Evolutionary conservation across 768 basidiomycete species (phyloP).

Genomic region (Lactarius sp.): DNA sequence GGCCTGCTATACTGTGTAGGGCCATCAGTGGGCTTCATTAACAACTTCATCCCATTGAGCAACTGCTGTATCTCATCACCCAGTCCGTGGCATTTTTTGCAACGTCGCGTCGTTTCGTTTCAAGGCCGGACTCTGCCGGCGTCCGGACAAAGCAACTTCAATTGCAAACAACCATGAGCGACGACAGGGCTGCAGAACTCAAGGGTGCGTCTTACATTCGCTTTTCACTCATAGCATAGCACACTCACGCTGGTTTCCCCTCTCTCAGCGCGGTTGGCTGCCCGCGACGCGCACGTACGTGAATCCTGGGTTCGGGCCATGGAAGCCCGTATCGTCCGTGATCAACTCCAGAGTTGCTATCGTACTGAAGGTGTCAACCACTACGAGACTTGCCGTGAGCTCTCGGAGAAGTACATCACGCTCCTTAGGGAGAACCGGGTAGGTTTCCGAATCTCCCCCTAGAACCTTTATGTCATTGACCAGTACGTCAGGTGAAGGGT

Average conservation of each 20-base stretch:
- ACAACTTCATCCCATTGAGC: neutral
- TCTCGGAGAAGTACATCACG: constrained; percentile 73
- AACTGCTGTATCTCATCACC: neutral
- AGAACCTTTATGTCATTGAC: constrained; percentile 1
- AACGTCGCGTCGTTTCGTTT: too few relatives aligned
- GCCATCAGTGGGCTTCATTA: too few relatives aligned
- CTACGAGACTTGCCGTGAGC: constrained; percentile 81
- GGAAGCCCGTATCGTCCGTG: constrained; percentile 85
- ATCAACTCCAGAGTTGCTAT: constrained; percentile 88
- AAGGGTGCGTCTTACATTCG: constrained; percentile 37
- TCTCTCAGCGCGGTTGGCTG: constrained; percentile 51
- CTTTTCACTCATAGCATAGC: neutral
- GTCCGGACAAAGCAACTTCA: neutral
- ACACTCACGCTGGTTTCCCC: neutral
- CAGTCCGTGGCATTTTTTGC: too few relatives aligned
- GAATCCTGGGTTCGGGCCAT: constrained; percentile 95
- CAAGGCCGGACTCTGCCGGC: constrained; percentile 1
- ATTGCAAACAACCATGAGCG: constrained; percentile 33
- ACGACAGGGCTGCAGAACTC: constrained; percentile 40
- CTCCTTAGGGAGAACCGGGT: constrained; percentile 83
- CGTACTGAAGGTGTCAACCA: constrained; percentile 88
- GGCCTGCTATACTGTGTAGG: too few relatives aligned
- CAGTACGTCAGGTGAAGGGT: constrained; percentile 63
- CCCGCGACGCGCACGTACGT: constrained; percentile 71
- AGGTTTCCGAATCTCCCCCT: constrained; percentile 30